Evolutionary conservation across 2,329 filamentous ascomycete genomes (phyloP), one percentile per base, ranked within the genome.

Genomic region (Trichoderma asperellum): DNA sequence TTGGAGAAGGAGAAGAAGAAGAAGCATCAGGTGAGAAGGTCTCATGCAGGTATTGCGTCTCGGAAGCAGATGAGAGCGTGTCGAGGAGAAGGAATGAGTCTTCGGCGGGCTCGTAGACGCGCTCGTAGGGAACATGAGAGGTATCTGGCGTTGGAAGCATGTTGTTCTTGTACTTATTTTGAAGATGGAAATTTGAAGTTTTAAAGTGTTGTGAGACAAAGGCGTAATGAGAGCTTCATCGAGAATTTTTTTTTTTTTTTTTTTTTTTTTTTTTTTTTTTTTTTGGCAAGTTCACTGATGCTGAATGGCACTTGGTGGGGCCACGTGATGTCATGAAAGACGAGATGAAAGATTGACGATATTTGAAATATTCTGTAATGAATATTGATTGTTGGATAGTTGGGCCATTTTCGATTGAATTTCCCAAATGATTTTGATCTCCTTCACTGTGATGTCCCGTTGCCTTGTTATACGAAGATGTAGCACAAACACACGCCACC

Each of bases 101-200:
- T 81, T 99, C 96, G 12, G 95, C 91, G 43, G 96, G 96, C 77
- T 97, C 94, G 81, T 99, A 99, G 74, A 98, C 90, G 68, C 91
- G 89, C 79, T 92, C 88, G 81, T 94, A 97, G 67, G 91, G 88
- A 70, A 98, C 92, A 82, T 99, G 96, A 27, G 92, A 92, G 2
- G 96, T 99, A 69, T 93, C 92, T 16, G 96, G 96, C 0, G 96
- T 99, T 11, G 95, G 94, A 34, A 99, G 88, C 94, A 97, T 97
- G 35, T 47, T 77, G 40, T 18, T 18, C 6, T 43, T 43, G 5
- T n/a, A 24, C 16, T 40, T 16, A 49, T 21, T 29, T 32, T 52
- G 24, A 18, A 2, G 32, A 32, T 32, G 32, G 32, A 8, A 32
- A 32, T 32, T 40, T 40, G 18, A n/a, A 18, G 8, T 4, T 40